Evolutionary conservation across 192 early-diverging fungal genomes (phyloP), one percentile per base, ranked within the genome.

Genomic region (Backusella westeae): DNA sequence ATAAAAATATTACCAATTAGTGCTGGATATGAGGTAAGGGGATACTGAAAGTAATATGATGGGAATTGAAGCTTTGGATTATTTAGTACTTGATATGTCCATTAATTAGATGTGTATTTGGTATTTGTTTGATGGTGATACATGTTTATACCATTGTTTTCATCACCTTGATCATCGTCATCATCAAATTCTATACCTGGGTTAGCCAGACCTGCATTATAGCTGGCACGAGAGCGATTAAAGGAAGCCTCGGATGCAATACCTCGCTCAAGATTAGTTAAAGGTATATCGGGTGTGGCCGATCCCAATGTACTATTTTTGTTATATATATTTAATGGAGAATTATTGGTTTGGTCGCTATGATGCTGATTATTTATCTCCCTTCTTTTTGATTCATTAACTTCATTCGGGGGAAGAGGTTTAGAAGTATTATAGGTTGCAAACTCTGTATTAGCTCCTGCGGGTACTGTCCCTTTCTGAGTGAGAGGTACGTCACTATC

Each of bases 401-500:
- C 6, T 69, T 23, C 12, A 38, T 41, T 36, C n/a, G 5, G 35
- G 38, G 34, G 68, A 26, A 23, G 9, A 23, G 66, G 35, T 56
- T 75, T 35, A 26, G 32, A 34, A 12, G 21, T 75, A 14, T 21
- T 26, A 35, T 34, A 38, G 35, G 10, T 9, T 35, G 9, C 10
- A 14, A 14, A 14, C 29, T 63, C 56, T 29, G 56, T 63, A 63
- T 63, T 63, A 29, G 35, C 66, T 34, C 32, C 72, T 39, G 67
- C 72, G 38, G 63, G 59, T 52, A 74, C 23, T 23, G 67, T 14
- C 15, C 73, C 67, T 21, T 39, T 73, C 29, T 73, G 67, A 71
- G 72, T 74, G 35, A 78, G 73, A 52, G 77, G 77, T 46, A 72
- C 44, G 46, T 78, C 77, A 59, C 77, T 78, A 26, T 74, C 72